phyloP scores from a whole-genome alignment of 345 rosid genomes.

The Gossypium sturtianum region DNA sequence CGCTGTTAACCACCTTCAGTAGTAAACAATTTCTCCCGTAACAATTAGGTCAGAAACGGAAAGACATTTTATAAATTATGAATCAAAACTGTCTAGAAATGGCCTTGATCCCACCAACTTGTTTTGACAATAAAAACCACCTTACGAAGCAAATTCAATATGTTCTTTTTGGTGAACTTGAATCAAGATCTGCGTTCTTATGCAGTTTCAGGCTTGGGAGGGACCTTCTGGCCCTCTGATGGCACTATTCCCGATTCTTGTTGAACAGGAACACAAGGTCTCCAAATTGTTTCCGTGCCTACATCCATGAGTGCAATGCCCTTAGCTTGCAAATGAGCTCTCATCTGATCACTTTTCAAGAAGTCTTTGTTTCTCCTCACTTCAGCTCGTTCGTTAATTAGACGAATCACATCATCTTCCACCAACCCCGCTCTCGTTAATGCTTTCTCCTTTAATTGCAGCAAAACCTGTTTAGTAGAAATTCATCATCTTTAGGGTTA shows the following conservation, averaged over 20 bases:
- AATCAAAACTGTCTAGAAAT: neutral
- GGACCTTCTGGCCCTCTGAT: slow-evolving; percentile 6
- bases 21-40: no score
- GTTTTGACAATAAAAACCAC: neutral
- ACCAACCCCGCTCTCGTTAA: slow-evolving; percentile 51
- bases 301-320: slow-evolving; percentile 87
- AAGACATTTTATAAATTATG: neutral
- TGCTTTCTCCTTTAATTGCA: slow-evolving; percentile 61
- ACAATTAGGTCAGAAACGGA: neutral
- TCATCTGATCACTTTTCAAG: slow-evolving; percentile 56
- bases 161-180: neutral
- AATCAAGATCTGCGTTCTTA: neutral
- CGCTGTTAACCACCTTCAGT: no score
- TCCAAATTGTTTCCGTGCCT: slow-evolving; percentile 72
- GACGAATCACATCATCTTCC: slow-evolving; percentile 43
- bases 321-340: slow-evolving; percentile 49
- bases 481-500: neutral
- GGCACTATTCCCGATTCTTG: slow-evolving; percentile 18
- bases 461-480: slow-evolving; percentile 35
- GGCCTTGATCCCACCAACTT: neutral
- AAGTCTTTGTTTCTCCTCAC: slow-evolving; percentile 72
- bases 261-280: slow-evolving; percentile 59
- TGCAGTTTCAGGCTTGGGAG: neutral
- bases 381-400: slow-evolving; percentile 53
- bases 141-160: neutral